Base-by-base conservation (phyloP, 2,329 filamentous ascomycete genomes). In the Fusarium nematophilum region DNA sequence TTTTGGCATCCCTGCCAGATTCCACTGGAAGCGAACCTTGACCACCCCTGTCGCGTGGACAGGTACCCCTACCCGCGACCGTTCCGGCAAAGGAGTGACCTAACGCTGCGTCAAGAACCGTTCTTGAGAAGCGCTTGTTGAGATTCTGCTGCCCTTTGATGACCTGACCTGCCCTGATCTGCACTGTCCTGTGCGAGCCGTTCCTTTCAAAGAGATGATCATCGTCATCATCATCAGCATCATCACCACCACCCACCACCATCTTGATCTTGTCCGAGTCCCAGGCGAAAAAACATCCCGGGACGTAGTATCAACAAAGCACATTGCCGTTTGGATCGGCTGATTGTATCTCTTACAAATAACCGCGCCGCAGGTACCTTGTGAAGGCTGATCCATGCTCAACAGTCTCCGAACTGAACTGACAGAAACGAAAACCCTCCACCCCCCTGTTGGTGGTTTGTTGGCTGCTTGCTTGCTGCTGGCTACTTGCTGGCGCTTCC, bases 11-110 rank as follows among this genome's bases (percentile, higher is more conserved):
- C 53, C 44, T 60, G 37, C 57, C 43, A 59, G 57, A 57, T 59
- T 57, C 50, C 59, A 56, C 44, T 61, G 64, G 64, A 60, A 67
- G 61, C 58, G 60, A 67, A 57, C 59, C 40, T 67, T 46, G 47
- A 58, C 37, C 49, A 65, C 55, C 62, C 64, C 45, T 62, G 60
- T 60, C 59, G 49, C 45, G 36, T 47, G 49, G 57, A 39, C 38
- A n/a, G 46, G 53, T 65, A 62, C 53, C 54, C 52, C 58, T 54
- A 65, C 46, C 57, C 53, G 58, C 57, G 51, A 62, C 64, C 58
- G 58, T 62, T 60, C 55, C 48, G 38, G 37, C 14, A 43, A 44
- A 47, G 57, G 47, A 49, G 43, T 60, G 46, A 42, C 47, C 42
- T 47, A 45, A 58, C 46, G 46, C 53, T 31, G 42, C 43, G 61